Conservation (phyloP, 1,284 basidiomycete genomes). For the Caloboletus inedulis region DNA sequence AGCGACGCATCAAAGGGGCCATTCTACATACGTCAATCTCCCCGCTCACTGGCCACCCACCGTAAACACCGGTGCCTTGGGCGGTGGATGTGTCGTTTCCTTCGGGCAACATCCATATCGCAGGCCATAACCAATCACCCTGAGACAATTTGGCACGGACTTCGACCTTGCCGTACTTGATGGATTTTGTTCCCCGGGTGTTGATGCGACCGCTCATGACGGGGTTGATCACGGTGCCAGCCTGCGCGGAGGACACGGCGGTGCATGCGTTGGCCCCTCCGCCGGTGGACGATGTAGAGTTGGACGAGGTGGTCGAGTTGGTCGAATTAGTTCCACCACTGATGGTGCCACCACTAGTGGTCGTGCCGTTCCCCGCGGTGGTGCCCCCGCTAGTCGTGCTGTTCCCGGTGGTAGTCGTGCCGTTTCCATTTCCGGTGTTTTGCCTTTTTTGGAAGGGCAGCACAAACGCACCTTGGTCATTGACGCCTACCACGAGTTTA, state of each 20-base stretch:
- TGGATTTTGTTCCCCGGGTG: conserved; percentile 58
- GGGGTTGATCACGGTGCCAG: conserved; percentile 73
- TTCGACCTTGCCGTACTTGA: conserved; percentile 74
- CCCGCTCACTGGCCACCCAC: conserved; percentile 70
- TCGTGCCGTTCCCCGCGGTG: conserved; percentile 4
- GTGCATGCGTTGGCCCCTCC: conserved; percentile 34
- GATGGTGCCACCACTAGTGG: conserved; percentile 3
- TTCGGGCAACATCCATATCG: conserved; percentile 79
- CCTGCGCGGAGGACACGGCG: conserved; percentile 58
- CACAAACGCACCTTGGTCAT: conserved; percentile 20
- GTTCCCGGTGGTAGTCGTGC: not conserved
- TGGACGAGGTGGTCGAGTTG: conserved; percentile 22
- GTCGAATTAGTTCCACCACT: conserved; percentile 25
- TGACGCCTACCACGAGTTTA: conserved; percentile 6
- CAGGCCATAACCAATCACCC: conserved; percentile 79
- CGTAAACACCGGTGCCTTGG: conserved; percentile 49
- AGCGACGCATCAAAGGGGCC: not conserved
- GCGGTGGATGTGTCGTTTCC: conserved; percentile 35
- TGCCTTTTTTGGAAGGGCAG: conserved; percentile 26
- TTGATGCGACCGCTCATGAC: conserved; percentile 72
- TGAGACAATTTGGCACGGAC: conserved; percentile 44
- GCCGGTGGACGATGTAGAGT: conserved; percentile 21
- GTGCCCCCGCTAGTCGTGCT: not conserved
- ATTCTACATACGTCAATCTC: conserved; percentile 61
- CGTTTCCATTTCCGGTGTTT: conserved; percentile 14